Percentiles rank a stretch among this genome's conserved stretches.
Conservation (phyloP, 495 filamentous ascomycete genomes). For the Penicillium cosmopolitanum region DNA sequence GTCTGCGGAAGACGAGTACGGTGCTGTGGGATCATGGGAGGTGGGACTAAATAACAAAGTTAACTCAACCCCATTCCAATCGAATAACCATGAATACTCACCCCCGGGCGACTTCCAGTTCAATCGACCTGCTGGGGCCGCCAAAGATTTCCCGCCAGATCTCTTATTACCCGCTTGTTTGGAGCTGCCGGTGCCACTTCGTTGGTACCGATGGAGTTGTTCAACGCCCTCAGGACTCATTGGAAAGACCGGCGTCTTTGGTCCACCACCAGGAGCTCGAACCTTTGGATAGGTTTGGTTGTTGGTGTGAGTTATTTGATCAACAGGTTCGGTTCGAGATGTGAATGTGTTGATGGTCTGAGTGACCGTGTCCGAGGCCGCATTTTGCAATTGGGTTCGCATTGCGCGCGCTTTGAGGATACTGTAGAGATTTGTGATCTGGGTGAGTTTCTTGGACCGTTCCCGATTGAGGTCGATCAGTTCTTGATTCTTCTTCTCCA, state of each 20-base stretch:
- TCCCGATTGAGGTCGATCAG: conserved; percentile 69
- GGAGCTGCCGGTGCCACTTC: conserved; percentile 54
- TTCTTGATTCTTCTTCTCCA: conserved; percentile 78
- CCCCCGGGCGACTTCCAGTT: conserved; percentile 25
- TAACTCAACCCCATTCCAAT: background rate
- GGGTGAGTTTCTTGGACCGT: conserved; percentile 74
- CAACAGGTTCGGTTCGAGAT: conserved; percentile 19
- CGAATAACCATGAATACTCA: conserved; percentile 17
- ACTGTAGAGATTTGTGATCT: conserved; percentile 84
- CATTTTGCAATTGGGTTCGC: conserved; percentile 67
- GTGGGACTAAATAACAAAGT: conserved; percentile 1
- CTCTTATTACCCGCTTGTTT: conserved; percentile 26
- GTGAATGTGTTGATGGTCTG: conserved; percentile 51
- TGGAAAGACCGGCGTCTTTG: conserved; percentile 35
- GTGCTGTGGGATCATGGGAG: conserved; percentile 23
- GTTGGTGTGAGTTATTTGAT: conserved; percentile 9
- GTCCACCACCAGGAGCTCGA: conserved; percentile 12
- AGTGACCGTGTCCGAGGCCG: conserved; percentile 69
- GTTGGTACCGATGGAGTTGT: conserved; percentile 48
- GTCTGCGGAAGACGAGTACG: conserved; percentile 31
- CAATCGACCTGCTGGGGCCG: conserved; percentile 28
- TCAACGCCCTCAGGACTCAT: conserved; percentile 44
- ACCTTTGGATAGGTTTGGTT: background rate
- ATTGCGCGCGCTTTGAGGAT: conserved; percentile 76
- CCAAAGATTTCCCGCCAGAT: conserved; percentile 28